These are phyloP conservation scores for Leccinellum rugosiceps DNA, from an alignment of 768 basidiomycete species.

Conservation along the genomic window DNA sequence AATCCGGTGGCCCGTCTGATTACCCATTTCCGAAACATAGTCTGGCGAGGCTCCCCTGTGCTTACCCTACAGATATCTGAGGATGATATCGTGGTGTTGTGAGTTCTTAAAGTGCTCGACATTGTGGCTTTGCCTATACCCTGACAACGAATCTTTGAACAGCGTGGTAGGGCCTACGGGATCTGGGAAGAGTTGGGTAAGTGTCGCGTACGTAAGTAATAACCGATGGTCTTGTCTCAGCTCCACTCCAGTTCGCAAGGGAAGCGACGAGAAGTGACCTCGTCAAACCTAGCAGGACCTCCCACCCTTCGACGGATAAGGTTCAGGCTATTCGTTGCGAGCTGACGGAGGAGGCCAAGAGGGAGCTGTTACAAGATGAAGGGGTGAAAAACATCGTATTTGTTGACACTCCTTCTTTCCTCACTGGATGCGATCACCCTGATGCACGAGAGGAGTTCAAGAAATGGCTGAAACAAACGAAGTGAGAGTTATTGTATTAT, in stretches of 20 bases:
- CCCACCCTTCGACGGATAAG: constrained; percentile 5
- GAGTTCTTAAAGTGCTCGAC: not conserved
- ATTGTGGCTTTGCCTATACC: not conserved
- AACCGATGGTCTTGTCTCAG: not conserved
- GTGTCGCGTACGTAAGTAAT: not conserved
- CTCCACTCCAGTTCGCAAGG: constrained; percentile 11
- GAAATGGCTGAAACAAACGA: not conserved
- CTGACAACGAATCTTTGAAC: not conserved
- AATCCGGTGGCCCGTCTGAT: not conserved
- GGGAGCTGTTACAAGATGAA: not conserved
- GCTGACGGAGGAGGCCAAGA: constrained; percentile 8
- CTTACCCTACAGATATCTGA: constrained; percentile 2
- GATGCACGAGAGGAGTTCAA: constrained; percentile 7
- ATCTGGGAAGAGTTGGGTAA: constrained; percentile 21
- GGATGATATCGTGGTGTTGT: constrained; percentile 21
- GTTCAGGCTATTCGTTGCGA: constrained; percentile 16
- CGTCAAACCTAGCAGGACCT: not conserved
- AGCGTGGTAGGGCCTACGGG: constrained; percentile 21
- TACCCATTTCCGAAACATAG: not conserved
- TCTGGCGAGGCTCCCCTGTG: constrained; percentile 7
- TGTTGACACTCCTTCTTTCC: constrained; percentile 23
- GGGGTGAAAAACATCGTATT: constrained; percentile 15
- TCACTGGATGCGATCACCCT: constrained; percentile 4
- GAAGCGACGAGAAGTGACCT: constrained; percentile 6
- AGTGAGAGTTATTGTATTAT: not conserved